These are phyloP conservation scores for Betula pendula DNA, from an alignment of 306 rosid species.

Conservation along the genomic window DNA sequence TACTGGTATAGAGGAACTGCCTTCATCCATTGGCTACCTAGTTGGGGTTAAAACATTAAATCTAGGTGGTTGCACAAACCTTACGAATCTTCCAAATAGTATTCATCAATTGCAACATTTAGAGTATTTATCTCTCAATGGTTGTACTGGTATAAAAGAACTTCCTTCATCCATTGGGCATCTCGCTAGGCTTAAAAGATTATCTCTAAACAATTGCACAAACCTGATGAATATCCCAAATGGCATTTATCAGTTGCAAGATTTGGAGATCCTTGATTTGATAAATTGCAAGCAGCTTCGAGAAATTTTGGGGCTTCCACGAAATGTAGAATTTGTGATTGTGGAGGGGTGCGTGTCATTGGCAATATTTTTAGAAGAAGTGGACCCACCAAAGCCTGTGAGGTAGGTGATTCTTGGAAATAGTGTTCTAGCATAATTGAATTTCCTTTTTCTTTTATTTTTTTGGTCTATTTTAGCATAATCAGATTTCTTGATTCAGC, in stretches of 20 bases:
- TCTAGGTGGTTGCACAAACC: background rate
- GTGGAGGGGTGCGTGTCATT: background rate
- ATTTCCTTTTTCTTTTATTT: too few relatives aligned
- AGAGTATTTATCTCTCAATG: rapidly evolving
- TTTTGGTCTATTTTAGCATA: too few relatives aligned
- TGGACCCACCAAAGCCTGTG: too few relatives aligned
- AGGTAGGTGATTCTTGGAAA: too few relatives aligned
- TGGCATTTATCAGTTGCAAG: too few relatives aligned
- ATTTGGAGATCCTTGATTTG: conserved; percentile 12
- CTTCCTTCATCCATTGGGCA: background rate
- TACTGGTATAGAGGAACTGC: background rate
- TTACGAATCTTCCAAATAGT: background rate
- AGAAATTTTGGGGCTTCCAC: conserved; percentile 28
- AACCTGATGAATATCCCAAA: background rate
- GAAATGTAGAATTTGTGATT: conserved; percentile 19
- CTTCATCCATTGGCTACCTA: background rate
- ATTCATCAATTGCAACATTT: too few relatives aligned
- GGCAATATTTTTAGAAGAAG: background rate
- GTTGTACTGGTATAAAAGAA: background rate
- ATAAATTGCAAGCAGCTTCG: conserved; percentile 24
- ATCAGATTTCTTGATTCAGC: too few relatives aligned
- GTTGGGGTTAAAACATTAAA: background rate
- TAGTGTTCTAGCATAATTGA: too few relatives aligned
- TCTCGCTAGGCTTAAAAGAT: background rate
- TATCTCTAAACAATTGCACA: background rate